Evolutionary conservation across 179 eudicot genomes (phyloP).

Genomic region (Beta lomatogona): DNA sequence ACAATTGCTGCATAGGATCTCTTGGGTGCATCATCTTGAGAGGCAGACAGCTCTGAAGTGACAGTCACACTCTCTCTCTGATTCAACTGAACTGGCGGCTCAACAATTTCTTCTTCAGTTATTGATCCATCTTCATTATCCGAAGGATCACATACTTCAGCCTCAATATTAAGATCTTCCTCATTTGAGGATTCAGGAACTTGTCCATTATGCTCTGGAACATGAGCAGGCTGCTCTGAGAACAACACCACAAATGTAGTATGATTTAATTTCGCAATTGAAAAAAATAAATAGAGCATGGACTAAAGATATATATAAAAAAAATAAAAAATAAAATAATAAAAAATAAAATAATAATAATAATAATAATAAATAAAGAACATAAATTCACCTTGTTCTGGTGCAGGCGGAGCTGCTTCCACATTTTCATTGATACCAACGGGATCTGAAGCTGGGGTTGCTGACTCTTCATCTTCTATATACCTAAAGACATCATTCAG

Average conservation of each 20-base stretch:
- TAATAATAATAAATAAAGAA: background rate
- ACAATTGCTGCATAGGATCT: constrained; percentile 85
- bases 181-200: constrained; percentile 41
- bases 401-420: constrained; percentile 30
- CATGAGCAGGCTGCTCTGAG: constrained; percentile 51
- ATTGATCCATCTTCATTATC: constrained; percentile 57
- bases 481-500: constrained; percentile 76
- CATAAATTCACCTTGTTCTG: constrained; percentile 33
- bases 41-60: constrained; percentile 39
- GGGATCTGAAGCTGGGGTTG: constrained; percentile 25
- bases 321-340: too few species aligned
- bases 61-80: constrained; percentile 37
- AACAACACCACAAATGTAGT: constrained; percentile 21
- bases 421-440: constrained; percentile 33
- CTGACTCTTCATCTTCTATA: constrained; percentile 42
- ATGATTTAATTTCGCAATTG: background rate
- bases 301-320: background rate
- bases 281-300: background rate
- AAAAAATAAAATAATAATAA: background rate
- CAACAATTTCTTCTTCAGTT: constrained; percentile 57
- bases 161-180: constrained; percentile 49
- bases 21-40: constrained; percentile 57
- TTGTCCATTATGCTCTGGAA: constrained; percentile 31
- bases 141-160: constrained; percentile 64
- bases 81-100: constrained; percentile 41